Base-by-base conservation (phyloP, 441 rosid genomes). In the Syzygium syzygioides region DNA sequence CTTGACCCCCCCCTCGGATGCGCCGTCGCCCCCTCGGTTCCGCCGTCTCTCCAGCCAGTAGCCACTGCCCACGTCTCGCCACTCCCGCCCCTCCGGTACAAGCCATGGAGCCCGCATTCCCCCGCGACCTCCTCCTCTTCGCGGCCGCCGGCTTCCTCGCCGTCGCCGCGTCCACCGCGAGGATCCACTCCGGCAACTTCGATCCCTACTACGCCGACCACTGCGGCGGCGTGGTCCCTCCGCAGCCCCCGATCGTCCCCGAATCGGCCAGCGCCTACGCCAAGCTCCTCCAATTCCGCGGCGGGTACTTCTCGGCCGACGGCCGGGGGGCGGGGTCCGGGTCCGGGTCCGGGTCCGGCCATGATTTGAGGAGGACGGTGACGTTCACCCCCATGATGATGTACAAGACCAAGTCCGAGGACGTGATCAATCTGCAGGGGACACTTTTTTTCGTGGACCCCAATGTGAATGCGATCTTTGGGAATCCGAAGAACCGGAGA, bases 271-370 rank as follows among this genome's bases (percentile, higher is more conserved):
- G 54, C 89, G 92, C 87, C 30, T 88, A 89, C 86, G 55, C 53
- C 80, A 28, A 89, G 30, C 76, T 20, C 84, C 93, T 95, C 89
- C 86, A 52, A 20, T 89, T 93, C 86, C 66, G 62, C 56, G 87
- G 90, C 86, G 91, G 96, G 30, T 95, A 87, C 90, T 91, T 94
- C 94, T 90, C 95, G 86, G 97, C 95, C 87, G 97, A 96, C 87
- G 94, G 86, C 57, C 92, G 86, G 14, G 57, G 52, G 86, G 34
- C 55, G 54, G 86, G 54, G 37, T 20, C 90, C 30, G 59, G 50
- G 32, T 55, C 54, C 55, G 23, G 37, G 37, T 37, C 41, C 41
- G 41, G 4, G 37, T 56, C 64, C 66, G 11, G 32, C 19, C 83
- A 23, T 37, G 89, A 85, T 79, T 90, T 88, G 56, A 84, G 91